A percentile compares a stretch with the other conserved stretches of the same genome.
Conservation (phyloP, 164 flowering plant species). For the Vitis riparia region DNA sequence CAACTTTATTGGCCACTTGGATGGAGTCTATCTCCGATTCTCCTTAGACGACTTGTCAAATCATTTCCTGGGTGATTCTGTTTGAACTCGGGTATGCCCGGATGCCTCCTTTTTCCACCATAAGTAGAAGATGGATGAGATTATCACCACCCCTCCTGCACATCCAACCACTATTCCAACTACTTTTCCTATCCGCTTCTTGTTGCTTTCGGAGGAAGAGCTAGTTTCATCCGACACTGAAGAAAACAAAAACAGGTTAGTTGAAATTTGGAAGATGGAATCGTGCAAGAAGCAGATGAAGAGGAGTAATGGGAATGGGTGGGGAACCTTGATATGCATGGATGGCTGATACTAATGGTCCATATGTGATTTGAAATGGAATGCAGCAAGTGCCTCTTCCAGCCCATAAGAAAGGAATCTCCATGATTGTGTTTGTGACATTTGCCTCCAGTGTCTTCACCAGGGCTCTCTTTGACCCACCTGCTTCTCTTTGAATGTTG, state of each 20-base stretch:
- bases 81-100: conserved; percentile 23
- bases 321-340: conserved; percentile 36
- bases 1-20: no score
- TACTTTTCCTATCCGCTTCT: no score
- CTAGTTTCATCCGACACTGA: no score
- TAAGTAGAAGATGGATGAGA: conserved; percentile 32
- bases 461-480: conserved; percentile 41
- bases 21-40: no score
- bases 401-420: conserved; percentile 55
- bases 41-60: no score
- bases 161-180: no score
- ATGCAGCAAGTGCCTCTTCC: conserved; percentile 67
- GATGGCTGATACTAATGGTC: conserved; percentile 51
- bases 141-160: neutral
- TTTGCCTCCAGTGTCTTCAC: conserved; percentile 33
- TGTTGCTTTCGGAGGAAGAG: no score
- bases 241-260: no score
- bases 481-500: conserved; percentile 39
- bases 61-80: conserved; percentile 32
- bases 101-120: conserved; percentile 36
- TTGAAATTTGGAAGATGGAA: no score
- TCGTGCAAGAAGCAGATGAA: no score
- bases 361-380: conserved; percentile 46
- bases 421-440: conserved; percentile 41
- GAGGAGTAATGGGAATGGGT: no score